These are phyloP conservation scores for Flaveria trinervia DNA, from an alignment of 129 eudicot species.

Conservation along the genomic window DNA sequence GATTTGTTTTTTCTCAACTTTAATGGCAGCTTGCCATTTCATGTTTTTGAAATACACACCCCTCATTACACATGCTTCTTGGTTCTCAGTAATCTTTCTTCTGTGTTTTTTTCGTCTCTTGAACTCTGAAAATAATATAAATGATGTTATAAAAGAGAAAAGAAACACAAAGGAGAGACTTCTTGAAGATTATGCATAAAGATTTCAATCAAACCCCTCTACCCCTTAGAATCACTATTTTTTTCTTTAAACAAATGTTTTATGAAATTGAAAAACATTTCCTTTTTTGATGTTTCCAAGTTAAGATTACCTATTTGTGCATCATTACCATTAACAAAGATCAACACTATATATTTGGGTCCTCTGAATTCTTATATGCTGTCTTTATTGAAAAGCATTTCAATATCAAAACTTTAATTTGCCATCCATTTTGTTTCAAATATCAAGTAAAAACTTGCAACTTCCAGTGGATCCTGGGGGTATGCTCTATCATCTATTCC, in stretches of 20 bases:
- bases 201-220: background rate
- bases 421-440: background rate
- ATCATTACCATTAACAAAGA: background rate
- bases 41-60: slow-evolving; percentile 95
- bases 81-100: slow-evolving; percentile 69
- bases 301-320: background rate
- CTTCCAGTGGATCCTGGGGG: background rate
- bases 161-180: background rate
- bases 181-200: background rate
- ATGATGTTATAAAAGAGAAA: background rate
- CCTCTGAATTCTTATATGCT: background rate
- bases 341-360: background rate
- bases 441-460: slow-evolving; percentile 14
- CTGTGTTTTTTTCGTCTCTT: slow-evolving; percentile 82
- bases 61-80: slow-evolving; percentile 72
- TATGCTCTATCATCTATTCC: background rate
- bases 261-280: slow-evolving; percentile 6
- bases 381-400: background rate
- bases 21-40: slow-evolving; percentile 99
- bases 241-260: background rate
- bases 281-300: background rate
- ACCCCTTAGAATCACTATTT: background rate
- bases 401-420: background rate
- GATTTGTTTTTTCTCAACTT: slow-evolving; percentile 97
- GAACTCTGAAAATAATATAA: slow-evolving; percentile 46